Evolutionary conservation across 2,329 filamentous ascomycete genomes (phyloP).

Genomic region (Ceratocystis huliohia): DNA sequence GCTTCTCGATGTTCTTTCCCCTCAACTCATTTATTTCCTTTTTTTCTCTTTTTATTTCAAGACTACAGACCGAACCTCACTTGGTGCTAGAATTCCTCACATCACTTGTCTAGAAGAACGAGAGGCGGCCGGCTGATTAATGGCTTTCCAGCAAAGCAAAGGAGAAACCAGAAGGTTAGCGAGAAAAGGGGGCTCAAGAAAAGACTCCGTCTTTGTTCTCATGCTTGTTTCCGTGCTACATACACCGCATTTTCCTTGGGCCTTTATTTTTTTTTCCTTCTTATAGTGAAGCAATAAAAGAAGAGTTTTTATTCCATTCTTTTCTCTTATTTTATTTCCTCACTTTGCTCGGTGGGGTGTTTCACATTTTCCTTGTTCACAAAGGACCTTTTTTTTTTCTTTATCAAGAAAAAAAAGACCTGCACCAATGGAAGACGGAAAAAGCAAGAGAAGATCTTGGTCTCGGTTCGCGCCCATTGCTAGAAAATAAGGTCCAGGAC

Average conservation of each 20-base stretch:
- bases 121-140: too few relatives aligned
- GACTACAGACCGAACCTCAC: neutral
- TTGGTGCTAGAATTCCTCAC: neutral
- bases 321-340: neutral
- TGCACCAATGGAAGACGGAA: neutral
- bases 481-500: neutral
- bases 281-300: neutral
- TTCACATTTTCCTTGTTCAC: neutral
- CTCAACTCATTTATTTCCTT: neutral
- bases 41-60: neutral
- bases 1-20: neutral
- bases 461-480: neutral
- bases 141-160: neutral
- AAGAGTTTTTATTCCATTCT: neutral
- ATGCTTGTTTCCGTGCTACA: neutral
- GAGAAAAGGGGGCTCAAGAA: neutral
- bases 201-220: neutral
- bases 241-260: neutral
- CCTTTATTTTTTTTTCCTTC: neutral
- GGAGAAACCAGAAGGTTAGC: neutral
- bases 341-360: neutral
- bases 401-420: constrained; percentile 3
- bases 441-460: neutral
- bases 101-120: too few relatives aligned
- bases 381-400: constrained; percentile 8